Conservation (phyloP, 2,329 filamentous ascomycete genomes). For the Curvularia sp. region DNA sequence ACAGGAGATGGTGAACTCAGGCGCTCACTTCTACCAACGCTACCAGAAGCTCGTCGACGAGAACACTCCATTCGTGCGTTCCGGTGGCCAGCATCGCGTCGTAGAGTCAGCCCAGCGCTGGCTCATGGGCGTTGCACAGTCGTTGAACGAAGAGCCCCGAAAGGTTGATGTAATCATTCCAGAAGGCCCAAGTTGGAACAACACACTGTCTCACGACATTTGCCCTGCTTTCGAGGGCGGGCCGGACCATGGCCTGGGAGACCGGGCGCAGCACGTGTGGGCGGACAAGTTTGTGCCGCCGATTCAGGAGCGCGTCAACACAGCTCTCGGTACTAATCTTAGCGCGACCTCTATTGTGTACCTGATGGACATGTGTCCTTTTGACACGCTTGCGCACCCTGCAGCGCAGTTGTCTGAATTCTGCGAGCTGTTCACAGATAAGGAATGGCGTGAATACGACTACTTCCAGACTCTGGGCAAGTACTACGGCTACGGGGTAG, state of each 20-base stretch:
- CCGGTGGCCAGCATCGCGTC: slow-evolving; percentile 73
- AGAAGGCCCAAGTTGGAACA: slow-evolving; percentile 73
- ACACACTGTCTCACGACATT: slow-evolving; percentile 77
- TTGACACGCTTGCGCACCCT: slow-evolving; percentile 72
- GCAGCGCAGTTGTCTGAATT: slow-evolving; percentile 69
- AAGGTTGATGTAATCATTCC: slow-evolving; percentile 68
- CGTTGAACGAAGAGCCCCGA: slow-evolving; percentile 53
- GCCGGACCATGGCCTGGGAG: slow-evolving; percentile 57
- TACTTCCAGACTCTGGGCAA: slow-evolving; percentile 83
- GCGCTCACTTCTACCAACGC: slow-evolving; percentile 75
- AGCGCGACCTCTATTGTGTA: slow-evolving; percentile 68
- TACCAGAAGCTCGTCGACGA: slow-evolving; percentile 69
- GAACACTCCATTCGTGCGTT: slow-evolving; percentile 73
- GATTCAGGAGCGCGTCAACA: slow-evolving; percentile 74
- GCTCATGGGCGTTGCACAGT: slow-evolving; percentile 73
- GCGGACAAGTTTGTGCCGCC: slow-evolving; percentile 68
- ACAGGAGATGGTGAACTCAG: slow-evolving; percentile 75
- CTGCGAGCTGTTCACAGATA: slow-evolving; percentile 74
- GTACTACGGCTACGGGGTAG: slow-evolving; percentile 81
- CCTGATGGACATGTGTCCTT: slow-evolving; percentile 90
- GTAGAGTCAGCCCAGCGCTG: slow-evolving; percentile 78
- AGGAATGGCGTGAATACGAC: slow-evolving; percentile 80
- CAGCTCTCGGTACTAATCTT: slow-evolving; percentile 72
- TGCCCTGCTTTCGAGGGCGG: slow-evolving; percentile 75
- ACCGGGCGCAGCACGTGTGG: slow-evolving; percentile 65